Evolutionary conservation across 2,329 filamentous ascomycete genomes (phyloP), one percentile per base, ranked within the genome.

Genomic region (Ploettnerulaceae sp.): DNA sequence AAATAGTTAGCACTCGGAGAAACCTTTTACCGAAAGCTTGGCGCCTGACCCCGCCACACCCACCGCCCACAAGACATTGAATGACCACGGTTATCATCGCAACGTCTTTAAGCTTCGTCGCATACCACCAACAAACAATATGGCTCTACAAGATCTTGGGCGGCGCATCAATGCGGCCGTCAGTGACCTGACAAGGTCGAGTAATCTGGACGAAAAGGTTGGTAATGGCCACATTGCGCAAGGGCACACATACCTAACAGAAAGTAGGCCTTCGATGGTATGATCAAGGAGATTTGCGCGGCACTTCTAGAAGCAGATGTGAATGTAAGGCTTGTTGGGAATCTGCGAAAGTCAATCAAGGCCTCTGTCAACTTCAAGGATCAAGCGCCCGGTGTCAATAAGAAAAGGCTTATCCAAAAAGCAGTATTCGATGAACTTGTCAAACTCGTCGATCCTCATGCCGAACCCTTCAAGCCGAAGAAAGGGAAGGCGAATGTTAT

Each of bases 121-220:
- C 35, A 47, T 36, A 18, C 45, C 47, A 34, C 42, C 35, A 40
- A 25, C 49, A 66, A 40, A 25, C 49, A 66, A 63, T 66, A 98
- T 98, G 93, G 93, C 98, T 77, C 86, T 98, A 65, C 90, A 95
- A 82, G 93, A 98, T 79, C 81, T 98, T 50, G 93, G 93, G 61
- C 89, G 91, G 76, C 93, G 93, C 72, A 97, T 98, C 69, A 97
- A 96, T 72, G 81, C 89, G 75, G 93, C 93, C 62, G 87, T 98
- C 72, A 86, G 83, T 54, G 91, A 96, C 72, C 77, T 97, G 62
- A 95, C 91, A 50, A 79, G 91, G 63, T 89, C 93, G 48, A 86
- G 82, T 56, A 96, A 95, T 64, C 81, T 97, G 59, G 91, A 97
- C 66, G 93, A 98, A 72, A 97, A 97, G 84, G 89, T 85, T 65